Percentiles rank a stretch among this genome's conserved stretches.
phyloP scores from a whole-genome alignment of 2,329 filamentous ascomycete genomes.

The Sarocladiaceae sp. region DNA sequence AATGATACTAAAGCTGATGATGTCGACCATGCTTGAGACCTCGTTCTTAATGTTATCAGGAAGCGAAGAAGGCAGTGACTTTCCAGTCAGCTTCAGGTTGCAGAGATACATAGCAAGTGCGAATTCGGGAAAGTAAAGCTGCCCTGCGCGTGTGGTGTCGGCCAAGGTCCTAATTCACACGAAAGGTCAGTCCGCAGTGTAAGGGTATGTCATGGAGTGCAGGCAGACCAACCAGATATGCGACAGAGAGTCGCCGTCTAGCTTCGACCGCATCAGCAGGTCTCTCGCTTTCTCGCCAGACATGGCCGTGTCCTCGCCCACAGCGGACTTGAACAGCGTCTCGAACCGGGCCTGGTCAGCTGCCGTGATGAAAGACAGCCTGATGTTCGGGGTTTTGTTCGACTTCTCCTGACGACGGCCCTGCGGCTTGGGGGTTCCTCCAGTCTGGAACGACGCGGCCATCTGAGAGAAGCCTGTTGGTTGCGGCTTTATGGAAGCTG shows the following conservation, averaged over 20 bases:
- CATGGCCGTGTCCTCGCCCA: slow-evolving; percentile 76
- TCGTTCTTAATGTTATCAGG: slow-evolving; percentile 91
- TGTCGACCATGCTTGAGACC: slow-evolving; percentile 98
- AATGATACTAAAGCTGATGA: slow-evolving; percentile 88
- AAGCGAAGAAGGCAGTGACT: slow-evolving; percentile 65
- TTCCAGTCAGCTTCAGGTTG: slow-evolving; percentile 86
- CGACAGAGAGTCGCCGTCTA: slow-evolving; percentile 80
- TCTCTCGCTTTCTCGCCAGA: slow-evolving; percentile 90
- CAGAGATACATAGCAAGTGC: slow-evolving; percentile 97
- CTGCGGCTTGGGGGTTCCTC: slow-evolving; percentile 36
- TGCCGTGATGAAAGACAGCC: slow-evolving; percentile 91
- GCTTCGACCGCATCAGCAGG: slow-evolving; percentile 77
- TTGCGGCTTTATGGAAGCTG: slow-evolving; percentile 58
- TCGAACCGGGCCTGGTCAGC: slow-evolving; percentile 96
- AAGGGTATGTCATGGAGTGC: too few relatives aligned
- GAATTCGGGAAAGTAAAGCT: slow-evolving; percentile 95
- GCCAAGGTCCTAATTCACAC: slow-evolving; percentile 74
- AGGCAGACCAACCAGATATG: slow-evolving; percentile 70
- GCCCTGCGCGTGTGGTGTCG: slow-evolving; percentile 92
- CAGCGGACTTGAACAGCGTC: slow-evolving; percentile 92
- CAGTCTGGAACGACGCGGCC: slow-evolving; percentile 59
- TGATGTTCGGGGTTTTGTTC: slow-evolving; percentile 85
- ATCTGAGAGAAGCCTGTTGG: slow-evolving; percentile 60
- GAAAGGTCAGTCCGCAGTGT: too few relatives aligned
- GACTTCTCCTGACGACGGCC: slow-evolving; percentile 40